phyloP scores from a whole-genome alignment of 305 asterid genomes.

The Nicotiana rustica region DNA sequence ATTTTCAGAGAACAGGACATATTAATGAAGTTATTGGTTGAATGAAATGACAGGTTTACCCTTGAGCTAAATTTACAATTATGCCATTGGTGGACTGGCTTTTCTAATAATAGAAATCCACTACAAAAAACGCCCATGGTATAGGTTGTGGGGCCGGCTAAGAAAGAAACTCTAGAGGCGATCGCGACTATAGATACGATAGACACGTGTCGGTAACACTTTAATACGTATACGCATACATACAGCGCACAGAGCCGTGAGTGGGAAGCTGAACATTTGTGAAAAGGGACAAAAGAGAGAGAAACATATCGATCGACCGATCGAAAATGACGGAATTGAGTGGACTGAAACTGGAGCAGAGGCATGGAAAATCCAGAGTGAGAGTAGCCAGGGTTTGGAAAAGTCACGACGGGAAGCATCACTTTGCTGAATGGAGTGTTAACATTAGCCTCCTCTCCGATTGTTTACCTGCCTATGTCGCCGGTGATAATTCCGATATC shows the following conservation, averaged over 20 bases:
- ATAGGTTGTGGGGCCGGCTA: background rate
- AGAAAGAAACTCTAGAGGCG: background rate
- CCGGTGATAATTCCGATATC: conserved; percentile 69
- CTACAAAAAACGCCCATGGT: background rate
- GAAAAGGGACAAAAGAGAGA: background rate
- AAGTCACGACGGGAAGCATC: conserved; percentile 64
- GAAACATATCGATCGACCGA: background rate
- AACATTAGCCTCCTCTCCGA: conserved; percentile 89
- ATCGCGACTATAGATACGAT: too few relatives aligned
- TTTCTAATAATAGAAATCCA: too few relatives aligned
- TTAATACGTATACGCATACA: background rate
- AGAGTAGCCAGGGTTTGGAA: conserved; percentile 89
- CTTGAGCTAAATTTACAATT: too few relatives aligned
- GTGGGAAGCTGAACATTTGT: background rate
- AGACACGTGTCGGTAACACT: background rate
- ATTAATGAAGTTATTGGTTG: too few relatives aligned
- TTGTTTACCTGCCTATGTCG: conserved; percentile 74
- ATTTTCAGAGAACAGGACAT: too few relatives aligned
- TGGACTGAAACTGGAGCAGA: conserved; percentile 71
- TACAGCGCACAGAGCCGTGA: background rate
- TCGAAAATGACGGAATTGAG: conserved; percentile 31
- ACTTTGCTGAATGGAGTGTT: conserved; percentile 85
- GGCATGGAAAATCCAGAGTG: conserved; percentile 89
- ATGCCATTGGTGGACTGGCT: too few relatives aligned
- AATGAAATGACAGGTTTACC: too few relatives aligned